These are phyloP conservation scores for Ambrosia hybrid DNA, from an alignment of 140 eudicot genomes.

Conservation along the genomic window DNA sequence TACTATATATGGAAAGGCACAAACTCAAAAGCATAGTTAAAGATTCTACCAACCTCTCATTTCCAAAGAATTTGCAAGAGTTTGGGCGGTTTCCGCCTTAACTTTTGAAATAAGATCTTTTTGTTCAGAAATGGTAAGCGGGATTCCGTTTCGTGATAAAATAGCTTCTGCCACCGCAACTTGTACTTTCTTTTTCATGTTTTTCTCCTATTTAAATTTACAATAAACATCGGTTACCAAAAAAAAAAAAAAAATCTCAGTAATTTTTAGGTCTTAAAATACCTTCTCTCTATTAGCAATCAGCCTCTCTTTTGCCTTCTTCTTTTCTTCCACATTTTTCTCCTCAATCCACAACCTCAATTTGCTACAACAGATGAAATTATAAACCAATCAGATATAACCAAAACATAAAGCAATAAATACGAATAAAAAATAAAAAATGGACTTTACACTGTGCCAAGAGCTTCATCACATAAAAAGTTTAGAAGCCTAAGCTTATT, in stretches of 20 bases:
- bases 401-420: background rate
- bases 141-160: constrained; percentile 37
- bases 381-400: constrained; percentile 4
- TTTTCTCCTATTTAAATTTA: constrained; percentile 42
- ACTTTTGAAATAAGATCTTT: constrained; percentile 35
- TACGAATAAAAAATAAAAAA: background rate
- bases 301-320: constrained; percentile 41
- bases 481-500: constrained; percentile 48
- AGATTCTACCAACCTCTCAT: constrained; percentile 40
- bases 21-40: background rate
- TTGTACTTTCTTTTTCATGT: constrained; percentile 43
- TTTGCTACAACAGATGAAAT: constrained; percentile 33
- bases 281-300: constrained; percentile 57
- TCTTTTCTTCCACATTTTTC: constrained; percentile 41
- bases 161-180: constrained; percentile 49
- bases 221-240: constrained; percentile 11
- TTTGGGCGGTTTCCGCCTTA: constrained; percentile 49
- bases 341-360: constrained; percentile 62
- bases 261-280: background rate
- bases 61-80: constrained; percentile 41
- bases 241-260: background rate
- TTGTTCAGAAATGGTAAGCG: constrained; percentile 47
- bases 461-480: constrained; percentile 57
- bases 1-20: constrained; percentile 7
- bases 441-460: constrained; percentile 46